These are phyloP conservation scores for Neotropicomus parvogracilis DNA, from an alignment of 1,284 basidiomycete species.

Conservation along the genomic window DNA sequence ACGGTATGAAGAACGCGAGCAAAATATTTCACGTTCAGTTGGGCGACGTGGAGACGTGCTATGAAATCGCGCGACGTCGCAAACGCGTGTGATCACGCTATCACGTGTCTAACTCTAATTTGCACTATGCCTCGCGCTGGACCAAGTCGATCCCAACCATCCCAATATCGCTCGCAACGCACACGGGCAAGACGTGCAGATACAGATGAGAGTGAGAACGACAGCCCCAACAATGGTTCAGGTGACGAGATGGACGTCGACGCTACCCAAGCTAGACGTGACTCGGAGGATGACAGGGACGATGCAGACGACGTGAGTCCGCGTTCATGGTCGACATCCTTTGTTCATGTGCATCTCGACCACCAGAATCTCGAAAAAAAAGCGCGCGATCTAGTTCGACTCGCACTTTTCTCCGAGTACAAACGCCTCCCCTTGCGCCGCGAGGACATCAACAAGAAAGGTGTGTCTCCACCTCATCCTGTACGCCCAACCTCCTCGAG, in stretches of 20 bases:
- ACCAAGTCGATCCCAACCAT: conserved; percentile 30
- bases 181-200: conserved; percentile 14
- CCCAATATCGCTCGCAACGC: conserved; percentile 35
- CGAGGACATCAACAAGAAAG: conserved; percentile 78
- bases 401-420: conserved; percentile 71
- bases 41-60: no score
- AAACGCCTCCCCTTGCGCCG: conserved; percentile 56
- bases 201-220: conserved; percentile 19
- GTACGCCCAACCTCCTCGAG: neutral
- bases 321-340: neutral
- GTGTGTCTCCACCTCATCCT: conserved; percentile 32
- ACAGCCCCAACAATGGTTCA: conserved; percentile 27
- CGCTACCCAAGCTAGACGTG: conserved; percentile 16
- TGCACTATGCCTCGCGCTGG: conserved; percentile 29
- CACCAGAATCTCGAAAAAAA: conserved; percentile 60
- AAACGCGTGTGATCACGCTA: neutral
- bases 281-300: conserved; percentile 2
- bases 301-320: conserved; percentile 24
- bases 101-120: conserved; percentile 2
- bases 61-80: neutral
- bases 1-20: no score
- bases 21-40: no score
- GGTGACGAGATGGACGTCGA: conserved; percentile 34
- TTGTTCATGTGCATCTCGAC: neutral
- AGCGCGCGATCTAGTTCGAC: conserved; percentile 63